Evolutionary conservation across 164 flowering plant species (phyloP).

Genomic region (Saururus chinensis): DNA sequence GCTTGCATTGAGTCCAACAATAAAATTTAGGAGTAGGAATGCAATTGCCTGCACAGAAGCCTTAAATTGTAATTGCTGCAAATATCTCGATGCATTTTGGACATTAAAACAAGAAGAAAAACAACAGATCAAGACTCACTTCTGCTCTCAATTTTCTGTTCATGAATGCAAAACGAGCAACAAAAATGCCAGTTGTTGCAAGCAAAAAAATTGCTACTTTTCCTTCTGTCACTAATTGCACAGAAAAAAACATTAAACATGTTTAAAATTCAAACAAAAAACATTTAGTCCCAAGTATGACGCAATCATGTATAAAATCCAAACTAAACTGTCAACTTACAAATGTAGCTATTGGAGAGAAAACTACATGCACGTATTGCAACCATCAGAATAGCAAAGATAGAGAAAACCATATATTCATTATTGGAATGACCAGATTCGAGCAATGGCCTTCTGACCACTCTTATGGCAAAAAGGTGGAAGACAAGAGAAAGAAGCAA

Average conservation of each 20-base stretch:
- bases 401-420: conserved; percentile 20
- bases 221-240: conserved; percentile 83
- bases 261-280: neutral
- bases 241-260: conserved; percentile 3
- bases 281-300: neutral
- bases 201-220: conserved; percentile 80
- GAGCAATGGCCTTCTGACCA: conserved; percentile 17
- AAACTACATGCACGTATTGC: conserved; percentile 71
- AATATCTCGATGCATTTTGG: neutral
- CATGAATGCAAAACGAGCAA: conserved; percentile 43
- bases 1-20: conserved; percentile 51
- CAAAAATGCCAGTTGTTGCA: conserved; percentile 65
- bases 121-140: conserved; percentile 30
- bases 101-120: conserved; percentile 1
- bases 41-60: conserved; percentile 45
- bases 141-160: conserved; percentile 37
- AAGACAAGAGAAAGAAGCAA: conserved; percentile 48
- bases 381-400: conserved; percentile 38
- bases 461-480: conserved; percentile 38
- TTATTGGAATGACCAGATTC: conserved; percentile 13
- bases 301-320: neutral
- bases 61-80: neutral
- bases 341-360: conserved; percentile 86
- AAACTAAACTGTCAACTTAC: conserved; percentile 36
- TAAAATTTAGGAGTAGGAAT: conserved; percentile 41